A percentile compares a stretch with the other conserved stretches of the same genome.
phyloP scores from a whole-genome alignment of 257 asterid genomes.

The Solanum acaule region DNA sequence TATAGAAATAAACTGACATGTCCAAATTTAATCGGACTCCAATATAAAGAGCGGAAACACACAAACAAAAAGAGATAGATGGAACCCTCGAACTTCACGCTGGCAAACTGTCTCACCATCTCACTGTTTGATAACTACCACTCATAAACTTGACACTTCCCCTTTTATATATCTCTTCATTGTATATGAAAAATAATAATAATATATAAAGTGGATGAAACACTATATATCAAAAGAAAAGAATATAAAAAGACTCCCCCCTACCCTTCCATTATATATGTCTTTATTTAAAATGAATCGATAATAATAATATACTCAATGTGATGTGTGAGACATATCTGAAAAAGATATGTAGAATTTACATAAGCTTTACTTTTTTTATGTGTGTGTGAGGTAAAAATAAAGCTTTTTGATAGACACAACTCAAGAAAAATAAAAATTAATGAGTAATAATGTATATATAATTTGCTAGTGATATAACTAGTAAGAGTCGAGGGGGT shows the following conservation, averaged over 20 bases:
- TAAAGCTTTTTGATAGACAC: no score
- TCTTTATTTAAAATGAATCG: not conserved
- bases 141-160: not conserved
- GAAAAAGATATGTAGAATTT: no score
- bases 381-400: no score
- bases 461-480: no score
- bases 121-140: slow-evolving; percentile 5
- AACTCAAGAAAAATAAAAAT: no score
- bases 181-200: not conserved
- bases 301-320: no score
- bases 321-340: no score
- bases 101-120: slow-evolving; percentile 11
- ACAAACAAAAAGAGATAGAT: not conserved
- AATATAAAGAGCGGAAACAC: not conserved
- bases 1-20: no score
- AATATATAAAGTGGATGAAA: not conserved
- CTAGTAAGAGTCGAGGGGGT: no score
- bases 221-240: not conserved
- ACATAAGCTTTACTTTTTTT: no score
- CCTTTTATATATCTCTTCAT: not conserved
- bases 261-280: not conserved
- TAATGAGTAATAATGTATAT: no score
- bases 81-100: slow-evolving; percentile 6
- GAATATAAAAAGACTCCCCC: not conserved
- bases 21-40: fast-evolving